A percentile compares a stretch with the other conserved stretches of the same genome.
Evolutionary conservation across 2,329 filamentous ascomycete genomes (phyloP).

Genomic region (Colletotrichum abscissum): DNA sequence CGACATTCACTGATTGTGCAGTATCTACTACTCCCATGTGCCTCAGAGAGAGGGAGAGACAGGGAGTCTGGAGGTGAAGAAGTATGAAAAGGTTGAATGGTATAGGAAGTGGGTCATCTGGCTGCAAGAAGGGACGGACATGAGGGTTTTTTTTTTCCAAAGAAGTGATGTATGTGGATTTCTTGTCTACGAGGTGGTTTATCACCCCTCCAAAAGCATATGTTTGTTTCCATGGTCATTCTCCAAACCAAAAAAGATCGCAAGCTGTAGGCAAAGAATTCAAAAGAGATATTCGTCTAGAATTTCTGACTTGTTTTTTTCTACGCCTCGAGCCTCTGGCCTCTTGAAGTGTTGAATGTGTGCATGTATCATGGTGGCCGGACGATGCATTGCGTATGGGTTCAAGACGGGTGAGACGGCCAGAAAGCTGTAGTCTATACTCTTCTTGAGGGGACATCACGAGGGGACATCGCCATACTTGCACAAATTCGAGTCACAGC

Average conservation of each 20-base stretch:
- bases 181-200: slow-evolving; percentile 10
- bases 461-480: too few relatives aligned
- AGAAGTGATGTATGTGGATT: slow-evolving; percentile 18
- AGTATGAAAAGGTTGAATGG: background rate
- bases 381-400: too few relatives aligned
- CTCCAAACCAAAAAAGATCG: slow-evolving; percentile 11
- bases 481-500: too few relatives aligned
- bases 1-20: slow-evolving; percentile 75
- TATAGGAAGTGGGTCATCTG: background rate
- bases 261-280: too few relatives aligned
- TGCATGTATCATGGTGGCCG: too few relatives aligned
- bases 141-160: background rate
- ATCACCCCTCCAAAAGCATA: background rate
- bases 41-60: background rate
- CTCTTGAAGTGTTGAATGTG: too few relatives aligned
- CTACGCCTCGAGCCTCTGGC: too few relatives aligned
- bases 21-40: background rate
- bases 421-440: too few relatives aligned
- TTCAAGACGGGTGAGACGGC: too few relatives aligned
- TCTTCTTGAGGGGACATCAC: too few relatives aligned
- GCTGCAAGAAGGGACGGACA: background rate
- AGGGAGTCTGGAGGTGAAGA: background rate
- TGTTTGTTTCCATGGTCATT: background rate
- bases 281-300: too few relatives aligned
- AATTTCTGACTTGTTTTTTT: too few relatives aligned